Evolutionary conservation across 1,284 basidiomycete species (phyloP), one percentile per base, ranked within the genome.

Genomic region (Athelia psychrophila): DNA sequence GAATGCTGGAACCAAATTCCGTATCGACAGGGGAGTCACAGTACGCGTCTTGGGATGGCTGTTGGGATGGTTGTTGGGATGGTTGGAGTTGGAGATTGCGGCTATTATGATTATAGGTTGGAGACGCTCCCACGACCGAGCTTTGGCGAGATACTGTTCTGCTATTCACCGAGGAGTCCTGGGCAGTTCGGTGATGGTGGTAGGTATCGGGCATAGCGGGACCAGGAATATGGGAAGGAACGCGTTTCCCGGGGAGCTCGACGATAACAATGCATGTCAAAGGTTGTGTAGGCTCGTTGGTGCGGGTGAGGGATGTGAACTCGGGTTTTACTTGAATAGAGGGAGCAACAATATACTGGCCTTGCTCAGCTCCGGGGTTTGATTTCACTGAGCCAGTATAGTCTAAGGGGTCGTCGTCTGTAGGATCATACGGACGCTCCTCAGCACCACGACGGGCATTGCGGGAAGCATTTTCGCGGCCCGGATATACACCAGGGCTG

Each of bases 211-310:
- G 63, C 47, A 81, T 70, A 47, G 82, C 74, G 44, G 84, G 78
- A 0, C 83, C 82, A 36, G 83, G 87, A 35, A 84, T 78, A 57
- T 78, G 77, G 1, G 72, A 70, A 3, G 72, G 66, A 5, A 68
- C 72, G 53, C 91, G 76, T 66, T 91, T 82, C 54, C 82, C 80
- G 3, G 94, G 91, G 0, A 97, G 81, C 69, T 95, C 92, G 62
- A 98, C 84, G 54, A 93, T 79, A 53, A 98, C 84, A 61, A 97
- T 90, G 62, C 93, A 95, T 13, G 93, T 95, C 56, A 97, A 74
- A 1, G 89, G 87, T 64, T 92, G 89, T 53, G 76, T 86, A 46
- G 81, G 66, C 60, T 95, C 93, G 53, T 71, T 71, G 49, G 80
- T 84, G 52, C 91, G 82, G 19, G 88, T 83, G 48, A 96, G 79